phyloP scores from a whole-genome alignment of 768 basidiomycete species.

The Trametes gibbosa region DNA sequence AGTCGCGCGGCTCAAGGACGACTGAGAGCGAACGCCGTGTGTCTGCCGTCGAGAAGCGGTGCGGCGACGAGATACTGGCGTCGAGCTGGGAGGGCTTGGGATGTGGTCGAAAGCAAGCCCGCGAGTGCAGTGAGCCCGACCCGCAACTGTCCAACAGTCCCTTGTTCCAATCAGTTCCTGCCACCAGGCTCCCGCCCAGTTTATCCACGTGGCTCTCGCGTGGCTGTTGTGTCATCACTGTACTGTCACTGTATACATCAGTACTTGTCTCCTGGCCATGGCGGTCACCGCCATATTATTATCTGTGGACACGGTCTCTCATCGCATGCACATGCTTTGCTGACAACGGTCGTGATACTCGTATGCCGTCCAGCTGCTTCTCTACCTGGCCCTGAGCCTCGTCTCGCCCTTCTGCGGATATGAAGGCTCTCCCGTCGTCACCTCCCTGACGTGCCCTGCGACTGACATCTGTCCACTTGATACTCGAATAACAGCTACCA shows the following conservation, averaged over 20 bases:
- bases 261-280: not conserved
- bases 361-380: not conserved
- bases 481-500: not conserved
- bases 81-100: not conserved
- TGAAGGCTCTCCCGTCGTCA: not conserved
- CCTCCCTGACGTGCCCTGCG: not conserved
- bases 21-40: not conserved
- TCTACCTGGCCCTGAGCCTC: not conserved
- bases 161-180: not conserved
- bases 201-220: not conserved
- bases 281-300: too few relatives aligned
- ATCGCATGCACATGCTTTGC: not conserved
- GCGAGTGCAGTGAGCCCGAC: not conserved
- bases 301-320: not conserved
- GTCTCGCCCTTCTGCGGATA: not conserved
- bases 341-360: not conserved
- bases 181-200: slow-evolving; percentile 6
- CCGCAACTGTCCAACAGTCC: not conserved
- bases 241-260: too few relatives aligned
- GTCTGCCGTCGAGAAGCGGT: not conserved
- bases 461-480: not conserved
- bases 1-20: not conserved
- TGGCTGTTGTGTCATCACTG: too few relatives aligned
- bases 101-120: not conserved
- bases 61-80: not conserved